These are phyloP conservation scores for Aurantiochytrium sp. DNA, from an alignment of 108 stramenopile genomes.

Conservation along the genomic window DNA sequence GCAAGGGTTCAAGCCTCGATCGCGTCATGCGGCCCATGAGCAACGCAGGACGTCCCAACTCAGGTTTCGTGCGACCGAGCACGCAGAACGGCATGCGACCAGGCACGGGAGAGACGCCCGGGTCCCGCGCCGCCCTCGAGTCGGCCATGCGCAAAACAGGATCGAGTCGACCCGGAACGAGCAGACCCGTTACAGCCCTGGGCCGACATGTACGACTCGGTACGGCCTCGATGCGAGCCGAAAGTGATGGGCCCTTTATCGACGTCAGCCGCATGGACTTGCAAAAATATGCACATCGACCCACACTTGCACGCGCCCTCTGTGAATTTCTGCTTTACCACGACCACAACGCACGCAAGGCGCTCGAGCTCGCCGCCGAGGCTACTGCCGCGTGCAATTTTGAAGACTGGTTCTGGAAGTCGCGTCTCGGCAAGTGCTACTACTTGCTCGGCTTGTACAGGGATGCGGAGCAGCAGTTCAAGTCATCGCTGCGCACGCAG, in stretches of 20 bases:
- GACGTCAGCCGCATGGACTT: slow-evolving; percentile 45
- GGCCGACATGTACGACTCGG: slow-evolving; percentile 49
- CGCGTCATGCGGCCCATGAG: slow-evolving; percentile 28
- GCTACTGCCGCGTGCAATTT: slow-evolving; percentile 13
- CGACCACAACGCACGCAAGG: slow-evolving; percentile 53
- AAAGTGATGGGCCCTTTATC: slow-evolving; percentile 34
- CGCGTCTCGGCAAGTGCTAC: slow-evolving; percentile 51
- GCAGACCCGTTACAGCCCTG: slow-evolving; percentile 44
- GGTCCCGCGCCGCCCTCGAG: neutral
- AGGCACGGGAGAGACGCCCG: neutral
- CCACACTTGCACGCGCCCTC: slow-evolving; percentile 41
- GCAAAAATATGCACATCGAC: slow-evolving; percentile 34
- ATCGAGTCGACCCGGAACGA: slow-evolving; percentile 31
- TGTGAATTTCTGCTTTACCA: slow-evolving; percentile 48
- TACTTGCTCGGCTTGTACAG: slow-evolving; percentile 52
- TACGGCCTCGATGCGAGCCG: slow-evolving; percentile 39
- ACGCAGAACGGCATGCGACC: slow-evolving; percentile 28
- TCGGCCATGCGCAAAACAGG: slow-evolving; percentile 28
- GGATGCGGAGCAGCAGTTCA: slow-evolving; percentile 56
- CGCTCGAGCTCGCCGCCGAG: slow-evolving; percentile 48
- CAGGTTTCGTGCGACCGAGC: slow-evolving; percentile 45
- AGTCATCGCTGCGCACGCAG: slow-evolving; percentile 32
- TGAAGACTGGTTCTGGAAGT: slow-evolving; percentile 62
- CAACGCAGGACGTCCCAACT: slow-evolving; percentile 44
- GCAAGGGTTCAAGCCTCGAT: neutral